A percentile compares a stretch with the other conserved stretches of the same genome.
These are phyloP conservation scores for Trametes cingulata DNA, from an alignment of 768 basidiomycete genomes.

Conservation along the genomic window DNA sequence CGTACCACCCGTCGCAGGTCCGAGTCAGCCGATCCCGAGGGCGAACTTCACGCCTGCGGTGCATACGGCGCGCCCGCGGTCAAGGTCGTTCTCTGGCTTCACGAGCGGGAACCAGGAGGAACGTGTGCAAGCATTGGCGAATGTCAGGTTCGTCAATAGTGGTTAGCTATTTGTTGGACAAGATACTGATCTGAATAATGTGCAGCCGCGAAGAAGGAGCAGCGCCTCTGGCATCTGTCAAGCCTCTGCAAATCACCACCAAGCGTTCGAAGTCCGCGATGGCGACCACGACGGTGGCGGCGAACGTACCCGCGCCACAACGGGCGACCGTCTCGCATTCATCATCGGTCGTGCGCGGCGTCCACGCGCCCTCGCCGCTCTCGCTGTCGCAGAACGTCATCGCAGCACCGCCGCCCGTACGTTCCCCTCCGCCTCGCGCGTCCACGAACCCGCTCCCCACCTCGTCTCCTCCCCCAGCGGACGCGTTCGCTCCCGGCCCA, in stretches of 20 bases:
- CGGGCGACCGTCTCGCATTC: conserved; percentile 31
- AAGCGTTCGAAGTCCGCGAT: conserved; percentile 27
- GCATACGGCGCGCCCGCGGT: conserved; percentile 52
- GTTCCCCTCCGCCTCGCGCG: conserved; percentile 19
- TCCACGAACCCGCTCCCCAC: conserved; percentile 21
- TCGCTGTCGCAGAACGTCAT: conserved; percentile 43
- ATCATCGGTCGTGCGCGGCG: conserved; percentile 24
- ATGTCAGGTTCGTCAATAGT: conserved; percentile 23
- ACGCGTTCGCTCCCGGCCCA: conserved; percentile 11
- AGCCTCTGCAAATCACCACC: conserved; percentile 20
- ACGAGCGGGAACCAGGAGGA: conserved; percentile 35
- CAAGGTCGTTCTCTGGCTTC: conserved; percentile 77
- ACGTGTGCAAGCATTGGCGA: conserved; percentile 8
- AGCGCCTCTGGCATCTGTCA: conserved; percentile 4
- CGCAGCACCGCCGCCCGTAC: conserved; percentile 19
- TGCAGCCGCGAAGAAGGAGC: conserved; percentile 7
- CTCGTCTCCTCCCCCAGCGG: conserved; percentile 19
- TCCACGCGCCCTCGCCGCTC: conserved; percentile 44
- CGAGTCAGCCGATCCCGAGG: conserved; percentile 42
- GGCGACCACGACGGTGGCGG: conserved; percentile 17
- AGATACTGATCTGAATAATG: not conserved
- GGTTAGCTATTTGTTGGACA: not conserved
- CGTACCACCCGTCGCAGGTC: not conserved
- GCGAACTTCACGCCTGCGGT: conserved; percentile 66
- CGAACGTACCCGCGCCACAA: conserved; percentile 28